Evolutionary conservation across 495 filamentous ascomycete genomes (phyloP).

Genomic region (Xylona heveae): DNA sequence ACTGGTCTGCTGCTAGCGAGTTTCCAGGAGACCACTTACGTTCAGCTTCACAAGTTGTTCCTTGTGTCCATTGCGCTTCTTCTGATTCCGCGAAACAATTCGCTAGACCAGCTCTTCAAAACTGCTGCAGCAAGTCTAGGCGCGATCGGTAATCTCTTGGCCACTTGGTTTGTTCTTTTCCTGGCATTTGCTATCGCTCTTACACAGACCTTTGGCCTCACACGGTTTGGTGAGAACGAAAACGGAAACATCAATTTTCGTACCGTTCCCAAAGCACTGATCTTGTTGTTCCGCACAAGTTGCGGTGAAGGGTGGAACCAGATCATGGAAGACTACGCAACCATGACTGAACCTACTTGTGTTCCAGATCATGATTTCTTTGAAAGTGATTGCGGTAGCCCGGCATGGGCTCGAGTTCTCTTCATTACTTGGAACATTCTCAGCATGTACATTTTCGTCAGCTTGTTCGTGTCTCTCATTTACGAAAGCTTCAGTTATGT

Average conservation of each 20-base stretch:
- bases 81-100: conserved; percentile 90
- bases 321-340: conserved; percentile 91
- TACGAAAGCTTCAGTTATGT: conserved; percentile 99
- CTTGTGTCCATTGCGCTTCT: conserved; percentile 77
- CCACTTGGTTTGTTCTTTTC: conserved; percentile 94
- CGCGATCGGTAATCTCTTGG: conserved; percentile 77
- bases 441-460: conserved; percentile 99
- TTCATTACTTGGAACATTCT: conserved; percentile 98
- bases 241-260: conserved; percentile 78
- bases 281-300: conserved; percentile 81
- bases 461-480: conserved; percentile 93
- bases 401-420: conserved; percentile 61
- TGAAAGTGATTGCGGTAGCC: conserved; percentile 82
- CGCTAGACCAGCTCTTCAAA: conserved; percentile 97
- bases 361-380: conserved; percentile 44
- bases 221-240: conserved; percentile 56
- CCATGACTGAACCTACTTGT: conserved; percentile 54
- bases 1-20: conserved; percentile 47
- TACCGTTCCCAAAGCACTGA: conserved; percentile 78
- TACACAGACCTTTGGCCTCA: conserved; percentile 92
- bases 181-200: conserved; percentile 89
- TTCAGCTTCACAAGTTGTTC: conserved; percentile 78
- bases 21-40: conserved; percentile 32
- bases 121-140: conserved; percentile 90
- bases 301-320: conserved; percentile 91